Percentiles rank a stretch among this genome's conserved stretches.
Evolutionary conservation across 148 eudicot species (phyloP).

Genomic region (Rhododendron henanense): DNA sequence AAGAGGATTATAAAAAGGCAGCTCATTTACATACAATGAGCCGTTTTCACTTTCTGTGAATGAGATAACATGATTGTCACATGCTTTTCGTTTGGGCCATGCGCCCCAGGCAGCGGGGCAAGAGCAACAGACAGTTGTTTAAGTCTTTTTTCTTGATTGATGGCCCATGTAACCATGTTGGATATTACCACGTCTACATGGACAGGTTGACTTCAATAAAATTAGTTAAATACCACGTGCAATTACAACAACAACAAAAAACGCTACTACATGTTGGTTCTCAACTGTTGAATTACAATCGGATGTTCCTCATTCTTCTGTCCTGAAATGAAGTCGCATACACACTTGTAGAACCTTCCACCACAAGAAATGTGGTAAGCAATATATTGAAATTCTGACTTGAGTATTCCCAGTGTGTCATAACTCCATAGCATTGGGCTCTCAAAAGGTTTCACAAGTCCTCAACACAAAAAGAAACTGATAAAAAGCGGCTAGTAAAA

Average conservation of each 20-base stretch:
- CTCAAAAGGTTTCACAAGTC: background rate
- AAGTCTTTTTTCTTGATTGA: background rate
- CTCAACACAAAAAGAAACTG: background rate
- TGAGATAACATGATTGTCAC: background rate
- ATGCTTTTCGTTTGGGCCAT: background rate
- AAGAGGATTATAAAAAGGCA: background rate
- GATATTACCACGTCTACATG: background rate
- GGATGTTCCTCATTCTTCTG: background rate
- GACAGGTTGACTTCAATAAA: background rate
- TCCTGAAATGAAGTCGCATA: background rate
- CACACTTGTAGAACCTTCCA: background rate
- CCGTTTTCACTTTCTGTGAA: background rate
- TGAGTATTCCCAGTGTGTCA: background rate
- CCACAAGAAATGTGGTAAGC: background rate
- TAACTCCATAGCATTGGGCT: background rate
- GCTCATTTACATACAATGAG: background rate
- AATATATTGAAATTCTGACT: background rate
- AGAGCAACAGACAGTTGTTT: slow-evolving; percentile 4
- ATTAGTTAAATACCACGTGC: background rate
- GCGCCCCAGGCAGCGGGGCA: background rate
- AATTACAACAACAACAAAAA: background rate
- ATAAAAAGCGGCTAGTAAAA: background rate
- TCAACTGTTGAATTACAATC: background rate
- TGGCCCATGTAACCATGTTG: background rate
- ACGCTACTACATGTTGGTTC: background rate